These are phyloP conservation scores for Penicillium waksmanii DNA, from an alignment of 495 filamentous ascomycete species.

Conservation along the genomic window DNA sequence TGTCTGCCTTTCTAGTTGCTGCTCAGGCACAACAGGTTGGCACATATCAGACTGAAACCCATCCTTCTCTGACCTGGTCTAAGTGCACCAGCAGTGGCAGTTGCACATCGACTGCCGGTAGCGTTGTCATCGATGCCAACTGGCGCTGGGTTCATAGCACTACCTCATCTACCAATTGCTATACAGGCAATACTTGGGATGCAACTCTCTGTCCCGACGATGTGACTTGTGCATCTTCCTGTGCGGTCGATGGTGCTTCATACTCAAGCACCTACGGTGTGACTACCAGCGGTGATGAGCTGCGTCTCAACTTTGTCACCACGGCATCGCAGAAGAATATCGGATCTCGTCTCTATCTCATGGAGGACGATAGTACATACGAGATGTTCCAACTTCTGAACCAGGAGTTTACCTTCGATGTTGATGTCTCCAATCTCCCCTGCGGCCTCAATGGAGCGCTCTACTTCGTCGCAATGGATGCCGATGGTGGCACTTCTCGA, in stretches of 20 bases:
- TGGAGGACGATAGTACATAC: constrained; percentile 59
- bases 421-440: constrained; percentile 64
- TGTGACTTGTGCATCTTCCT: constrained; percentile 57
- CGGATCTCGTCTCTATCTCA: constrained; percentile 64
- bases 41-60: constrained; percentile 52
- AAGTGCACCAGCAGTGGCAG: constrained; percentile 55
- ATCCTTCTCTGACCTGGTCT: constrained; percentile 61
- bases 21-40: constrained; percentile 52
- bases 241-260: constrained; percentile 63
- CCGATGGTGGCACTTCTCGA: constrained; percentile 58
- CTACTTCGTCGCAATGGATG: constrained; percentile 69
- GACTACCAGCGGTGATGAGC: constrained; percentile 52
- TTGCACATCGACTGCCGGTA: constrained; percentile 55
- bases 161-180: constrained; percentile 63
- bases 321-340: constrained; percentile 45
- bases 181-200: constrained; percentile 62
- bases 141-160: constrained; percentile 64
- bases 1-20: constrained; percentile 29
- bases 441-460: constrained; percentile 76
- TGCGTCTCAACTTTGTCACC: constrained; percentile 62
- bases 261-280: constrained; percentile 62
- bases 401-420: constrained; percentile 70
- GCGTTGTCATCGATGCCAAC: constrained; percentile 66
- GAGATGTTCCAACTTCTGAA: constrained; percentile 61
- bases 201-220: constrained; percentile 56